Evolutionary conservation across 2,329 filamentous ascomycete species (phyloP), one percentile per base, ranked within the genome.

Genomic region (Ceratocystis cubensis): DNA sequence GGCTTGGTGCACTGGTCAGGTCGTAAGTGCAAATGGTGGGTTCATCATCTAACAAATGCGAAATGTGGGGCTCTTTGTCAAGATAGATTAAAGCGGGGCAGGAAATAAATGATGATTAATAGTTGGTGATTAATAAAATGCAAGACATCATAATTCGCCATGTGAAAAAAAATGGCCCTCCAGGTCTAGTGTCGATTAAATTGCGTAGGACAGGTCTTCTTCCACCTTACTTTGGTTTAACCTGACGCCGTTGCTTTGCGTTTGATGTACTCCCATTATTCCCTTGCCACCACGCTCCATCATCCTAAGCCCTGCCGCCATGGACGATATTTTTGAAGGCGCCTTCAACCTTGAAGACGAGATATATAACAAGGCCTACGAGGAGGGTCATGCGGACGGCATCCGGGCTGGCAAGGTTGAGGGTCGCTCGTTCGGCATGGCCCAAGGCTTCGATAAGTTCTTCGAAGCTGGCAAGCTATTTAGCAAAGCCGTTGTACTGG

Each of bases 401-500:
- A 79, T 84, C 50, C 81, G 82, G 68, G 87, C 89, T 41, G 94
- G 94, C 48, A 86, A 87, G 67, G 85, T 90, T 70, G 94, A 99
- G 80, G 94, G 94, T 69, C 88, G 91, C 64, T 84, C 91, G 22
- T 91, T 97, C 73, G 94, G 93, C 0, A 84, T 97, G 53, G 88
- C 95, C 74, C 94, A 92, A 70, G 93, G 92, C 0, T 97, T 94
- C 71, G 90, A 96, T 72, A 97, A 96, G 76, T 96, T 95, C 73
- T 74, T 88, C 53, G 87, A 91, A 69, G 83, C 91, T 74, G 93
- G 93, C 1, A 81, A 82, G 67, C 76, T 97, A 41, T 87, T 93
- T 71, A 89, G 91, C 57, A 87, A 85, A 72, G 85, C 90, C 15
- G 77, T 88, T 28, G 80, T 97, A n/a, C 97, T 93, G 92, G 85